These are phyloP conservation scores for Nannochloris sp. DNA, from an alignment of 139 green algal genomes.

Conservation along the genomic window DNA sequence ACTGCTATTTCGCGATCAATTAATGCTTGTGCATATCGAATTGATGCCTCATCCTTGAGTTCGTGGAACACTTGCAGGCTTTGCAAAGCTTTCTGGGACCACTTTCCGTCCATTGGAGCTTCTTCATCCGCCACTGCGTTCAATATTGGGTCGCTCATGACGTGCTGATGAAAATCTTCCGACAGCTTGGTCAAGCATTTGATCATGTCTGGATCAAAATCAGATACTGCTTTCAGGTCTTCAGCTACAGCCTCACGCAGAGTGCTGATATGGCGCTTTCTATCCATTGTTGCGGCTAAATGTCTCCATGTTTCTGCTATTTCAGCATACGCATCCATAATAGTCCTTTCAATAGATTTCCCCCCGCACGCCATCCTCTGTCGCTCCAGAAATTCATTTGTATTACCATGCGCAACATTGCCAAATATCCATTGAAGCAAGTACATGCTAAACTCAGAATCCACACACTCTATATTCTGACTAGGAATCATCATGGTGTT, in stretches of 20 bases:
- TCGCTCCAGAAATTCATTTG: conserved; percentile 27
- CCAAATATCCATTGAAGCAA: conserved; percentile 68
- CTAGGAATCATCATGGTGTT: background rate
- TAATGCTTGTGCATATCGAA: conserved; percentile 52
- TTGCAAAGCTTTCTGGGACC: conserved; percentile 18
- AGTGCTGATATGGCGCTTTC: conserved; percentile 19
- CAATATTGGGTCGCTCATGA: conserved; percentile 27
- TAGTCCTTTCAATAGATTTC: conserved; percentile 21
- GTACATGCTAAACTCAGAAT: background rate
- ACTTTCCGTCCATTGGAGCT: background rate
- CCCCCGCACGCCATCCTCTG: conserved; percentile 16
- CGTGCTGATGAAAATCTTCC: conserved; percentile 44
- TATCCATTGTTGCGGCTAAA: conserved; percentile 36
- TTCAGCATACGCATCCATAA: conserved; percentile 51
- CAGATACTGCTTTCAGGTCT: conserved; percentile 28
- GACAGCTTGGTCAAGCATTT: conserved; percentile 33
- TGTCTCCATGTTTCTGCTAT: conserved; percentile 51
- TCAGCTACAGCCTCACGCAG: conserved; percentile 20
- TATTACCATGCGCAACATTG: conserved; percentile 39
- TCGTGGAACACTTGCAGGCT: conserved; percentile 27
- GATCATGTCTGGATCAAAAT: conserved; percentile 9
- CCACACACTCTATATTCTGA: conserved; percentile 6
- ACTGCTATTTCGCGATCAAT: conserved; percentile 57
- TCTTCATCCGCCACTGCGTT: conserved; percentile 7
- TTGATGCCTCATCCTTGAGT: conserved; percentile 22